Percentiles rank a stretch among this genome's conserved stretches.
phyloP scores from a whole-genome alignment of 1,284 basidiomycete species.

The Fistulina hepatica region DNA sequence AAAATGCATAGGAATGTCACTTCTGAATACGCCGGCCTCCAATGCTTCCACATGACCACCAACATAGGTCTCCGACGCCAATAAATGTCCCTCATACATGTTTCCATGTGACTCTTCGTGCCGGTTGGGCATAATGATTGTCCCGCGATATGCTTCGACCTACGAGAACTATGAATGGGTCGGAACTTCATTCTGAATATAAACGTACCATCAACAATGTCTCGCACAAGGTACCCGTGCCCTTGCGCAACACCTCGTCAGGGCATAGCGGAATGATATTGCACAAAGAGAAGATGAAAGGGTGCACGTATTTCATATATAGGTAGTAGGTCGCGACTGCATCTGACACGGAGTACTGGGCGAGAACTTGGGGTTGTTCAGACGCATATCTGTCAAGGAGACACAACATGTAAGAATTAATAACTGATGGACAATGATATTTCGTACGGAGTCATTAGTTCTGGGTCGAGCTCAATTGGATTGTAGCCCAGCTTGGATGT shows the following conservation, averaged over 20 bases:
- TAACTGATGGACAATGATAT: neutral
- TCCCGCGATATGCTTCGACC: slow-evolving; percentile 90
- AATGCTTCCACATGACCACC: slow-evolving; percentile 98
- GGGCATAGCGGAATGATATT: slow-evolving; percentile 98
- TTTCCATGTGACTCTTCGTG: slow-evolving; percentile 90
- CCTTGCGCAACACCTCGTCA: slow-evolving; percentile 95
- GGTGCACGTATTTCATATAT: slow-evolving; percentile 99
- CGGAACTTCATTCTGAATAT: neutral
- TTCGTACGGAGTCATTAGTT: slow-evolving; percentile 95
- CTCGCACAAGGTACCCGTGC: slow-evolving; percentile 94
- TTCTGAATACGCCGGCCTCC: slow-evolving; percentile 96
- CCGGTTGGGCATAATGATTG: slow-evolving; percentile 96
- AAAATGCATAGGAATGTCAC: slow-evolving; percentile 93
- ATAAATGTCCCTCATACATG: slow-evolving; percentile 92
- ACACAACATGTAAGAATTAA: no score
- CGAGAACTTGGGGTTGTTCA: slow-evolving; percentile 91
- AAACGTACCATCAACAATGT: slow-evolving; percentile 88
- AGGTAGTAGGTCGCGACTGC: slow-evolving; percentile 99
- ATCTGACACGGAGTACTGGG: slow-evolving; percentile 98
- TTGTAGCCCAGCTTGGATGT: slow-evolving; percentile 95
- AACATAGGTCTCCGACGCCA: slow-evolving; percentile 97
- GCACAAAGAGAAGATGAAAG: slow-evolving; percentile 98
- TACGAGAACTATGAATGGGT: slow-evolving; percentile 24
- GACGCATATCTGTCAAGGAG: slow-evolving; percentile 71
- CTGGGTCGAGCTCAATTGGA: slow-evolving; percentile 96